A percentile compares a stretch with the other conserved stretches of the same genome.
phyloP scores from a whole-genome alignment of 2,329 filamentous ascomycete species.

The Xylaria digitata region DNA sequence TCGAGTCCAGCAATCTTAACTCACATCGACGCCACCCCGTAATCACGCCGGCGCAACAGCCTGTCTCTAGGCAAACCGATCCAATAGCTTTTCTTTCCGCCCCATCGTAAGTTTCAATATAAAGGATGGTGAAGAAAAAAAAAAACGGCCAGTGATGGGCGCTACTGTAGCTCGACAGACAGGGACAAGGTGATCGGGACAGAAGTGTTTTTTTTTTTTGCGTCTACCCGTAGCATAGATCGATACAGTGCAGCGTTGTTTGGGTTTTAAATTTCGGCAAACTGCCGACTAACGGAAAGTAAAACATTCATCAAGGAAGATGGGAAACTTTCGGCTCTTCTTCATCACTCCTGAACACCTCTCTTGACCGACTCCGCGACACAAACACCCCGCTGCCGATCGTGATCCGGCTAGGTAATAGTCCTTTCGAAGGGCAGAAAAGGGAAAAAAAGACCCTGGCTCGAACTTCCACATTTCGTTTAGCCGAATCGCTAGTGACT shows the following conservation, averaged over 20 bases:
- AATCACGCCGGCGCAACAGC: slow-evolving; percentile 18
- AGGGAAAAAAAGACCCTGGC: slow-evolving; percentile 16
- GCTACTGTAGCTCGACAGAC: neutral
- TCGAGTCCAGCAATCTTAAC: slow-evolving; percentile 8
- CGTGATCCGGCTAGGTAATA: slow-evolving; percentile 8
- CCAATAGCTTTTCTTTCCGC: slow-evolving; percentile 10
- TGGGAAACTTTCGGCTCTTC: slow-evolving; percentile 1
- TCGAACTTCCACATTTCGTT: slow-evolving; percentile 30
- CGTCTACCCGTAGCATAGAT: neutral
- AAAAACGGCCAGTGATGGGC: neutral
- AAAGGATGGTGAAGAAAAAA: neutral
- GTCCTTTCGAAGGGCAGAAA: neutral
- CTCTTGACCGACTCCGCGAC: slow-evolving; percentile 30
- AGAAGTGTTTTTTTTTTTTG: neutral
- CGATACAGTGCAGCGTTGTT: neutral
- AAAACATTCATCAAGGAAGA: neutral
- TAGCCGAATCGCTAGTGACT: slow-evolving; percentile 31
- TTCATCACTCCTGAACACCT: neutral
- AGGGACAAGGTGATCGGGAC: slow-evolving; percentile 25
- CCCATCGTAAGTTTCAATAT: neutral
- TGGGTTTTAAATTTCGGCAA: slow-evolving; percentile 6
- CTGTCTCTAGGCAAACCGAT: slow-evolving; percentile 1
- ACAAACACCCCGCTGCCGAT: slow-evolving; percentile 32
- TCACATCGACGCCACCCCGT: slow-evolving; percentile 22
- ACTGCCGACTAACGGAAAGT: neutral